A percentile compares a stretch with the other conserved stretches of the same genome.
phyloP scores from a whole-genome alignment of 176 grass and related monocot genomes.

The Oryza nivara region DNA sequence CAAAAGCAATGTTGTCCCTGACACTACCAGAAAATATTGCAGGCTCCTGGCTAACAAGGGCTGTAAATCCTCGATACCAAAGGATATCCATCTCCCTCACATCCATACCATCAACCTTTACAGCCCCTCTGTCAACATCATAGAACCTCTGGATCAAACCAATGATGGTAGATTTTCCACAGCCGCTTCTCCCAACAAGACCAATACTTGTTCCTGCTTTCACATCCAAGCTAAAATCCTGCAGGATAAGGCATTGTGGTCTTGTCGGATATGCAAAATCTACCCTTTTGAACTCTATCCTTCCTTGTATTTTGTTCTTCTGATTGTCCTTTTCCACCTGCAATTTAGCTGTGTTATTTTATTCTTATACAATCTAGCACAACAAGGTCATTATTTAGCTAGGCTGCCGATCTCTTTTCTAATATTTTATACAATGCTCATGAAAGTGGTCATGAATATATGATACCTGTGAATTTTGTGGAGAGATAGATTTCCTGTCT shows the following conservation, averaged over 20 bases:
- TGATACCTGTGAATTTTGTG: constrained; percentile 62
- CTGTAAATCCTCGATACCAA: constrained; percentile 89
- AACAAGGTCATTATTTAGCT: constrained; percentile 9
- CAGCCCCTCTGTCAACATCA: constrained; percentile 84
- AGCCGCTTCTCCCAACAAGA: constrained; percentile 89
- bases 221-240: constrained; percentile 90
- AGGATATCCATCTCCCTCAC: constrained; percentile 81
- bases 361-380: constrained; percentile 23
- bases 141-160: constrained; percentile 97
- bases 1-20: constrained; percentile 87
- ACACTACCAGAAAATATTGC: constrained; percentile 91
- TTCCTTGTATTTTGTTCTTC: constrained; percentile 77
- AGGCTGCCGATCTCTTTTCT: constrained; percentile 17
- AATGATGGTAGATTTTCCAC: constrained; percentile 95
- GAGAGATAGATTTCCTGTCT: constrained; percentile 83
- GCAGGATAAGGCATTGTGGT: constrained; percentile 81
- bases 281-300: constrained; percentile 86
- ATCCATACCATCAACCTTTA: constrained; percentile 75
- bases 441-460: background rate
- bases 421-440: constrained; percentile 11
- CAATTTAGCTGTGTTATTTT: constrained; percentile 38
- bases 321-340: constrained; percentile 65
- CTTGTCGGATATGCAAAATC: constrained; percentile 94
- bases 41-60: constrained; percentile 94
- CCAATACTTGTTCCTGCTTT: constrained; percentile 91